These are phyloP conservation scores for Penicillium herquei DNA, from an alignment of 495 filamentous ascomycete genomes.

Conservation along the genomic window DNA sequence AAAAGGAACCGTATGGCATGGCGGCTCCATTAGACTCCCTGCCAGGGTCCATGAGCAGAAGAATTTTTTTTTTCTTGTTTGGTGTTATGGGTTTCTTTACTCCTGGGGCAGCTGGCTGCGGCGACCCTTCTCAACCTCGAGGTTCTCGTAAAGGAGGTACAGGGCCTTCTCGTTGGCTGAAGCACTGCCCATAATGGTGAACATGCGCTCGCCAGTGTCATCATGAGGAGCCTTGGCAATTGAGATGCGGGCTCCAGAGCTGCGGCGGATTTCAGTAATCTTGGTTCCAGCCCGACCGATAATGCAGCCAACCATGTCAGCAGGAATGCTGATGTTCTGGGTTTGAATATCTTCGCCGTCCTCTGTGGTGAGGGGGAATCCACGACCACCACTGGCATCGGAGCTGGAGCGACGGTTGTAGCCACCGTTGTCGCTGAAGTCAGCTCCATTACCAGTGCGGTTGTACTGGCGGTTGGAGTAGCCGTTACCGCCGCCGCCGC, in stretches of 20 bases:
- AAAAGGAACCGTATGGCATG: slow-evolving; percentile 13
- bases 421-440: slow-evolving; percentile 82
- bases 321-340: slow-evolving; percentile 98
- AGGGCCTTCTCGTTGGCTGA: slow-evolving; percentile 92
- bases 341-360: slow-evolving; percentile 98
- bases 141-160: slow-evolving; percentile 96
- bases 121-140: slow-evolving; percentile 97
- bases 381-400: slow-evolving; percentile 61
- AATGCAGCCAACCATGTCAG: slow-evolving; percentile 99
- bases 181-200: slow-evolving; percentile 94
- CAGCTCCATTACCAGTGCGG: slow-evolving; percentile 92
- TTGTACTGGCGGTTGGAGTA: slow-evolving; percentile 72
- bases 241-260: slow-evolving; percentile 92
- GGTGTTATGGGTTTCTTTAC: slow-evolving; percentile 23
- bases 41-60: slow-evolving; percentile 1
- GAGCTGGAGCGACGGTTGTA: slow-evolving; percentile 78
- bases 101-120: slow-evolving; percentile 80
- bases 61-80: neutral
- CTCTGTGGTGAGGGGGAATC: slow-evolving; percentile 81
- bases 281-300: slow-evolving; percentile 92
- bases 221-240: slow-evolving; percentile 98
- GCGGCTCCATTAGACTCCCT: slow-evolving; percentile 19
- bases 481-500: slow-evolving; percentile 42
- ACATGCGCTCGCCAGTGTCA: slow-evolving; percentile 97
- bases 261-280: slow-evolving; percentile 97